Conservation (phyloP, 2,329 filamentous ascomycete species). For the Aspergillus caelatus region DNA sequence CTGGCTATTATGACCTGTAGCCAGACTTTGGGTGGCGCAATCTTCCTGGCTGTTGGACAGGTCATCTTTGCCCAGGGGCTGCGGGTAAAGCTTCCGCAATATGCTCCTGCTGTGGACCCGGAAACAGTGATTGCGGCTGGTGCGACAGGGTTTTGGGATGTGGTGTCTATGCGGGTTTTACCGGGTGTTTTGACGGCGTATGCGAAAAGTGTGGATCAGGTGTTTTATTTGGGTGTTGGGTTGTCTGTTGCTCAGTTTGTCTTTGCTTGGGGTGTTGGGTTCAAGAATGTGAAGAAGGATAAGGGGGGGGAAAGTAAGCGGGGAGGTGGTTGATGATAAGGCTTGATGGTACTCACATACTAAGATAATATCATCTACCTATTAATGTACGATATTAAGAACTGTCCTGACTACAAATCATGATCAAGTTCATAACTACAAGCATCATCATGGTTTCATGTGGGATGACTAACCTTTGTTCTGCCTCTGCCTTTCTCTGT, state of each 20-base stretch:
- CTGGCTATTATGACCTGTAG: conserved; percentile 43
- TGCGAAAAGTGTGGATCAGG: conserved; percentile 24
- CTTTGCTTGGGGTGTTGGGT: conserved; percentile 28
- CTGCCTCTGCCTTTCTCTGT: too few relatives aligned
- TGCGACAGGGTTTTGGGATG: conserved; percentile 45
- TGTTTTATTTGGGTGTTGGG: conserved; percentile 29
- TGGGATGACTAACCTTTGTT: too few relatives aligned
- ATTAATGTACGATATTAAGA: too few relatives aligned
- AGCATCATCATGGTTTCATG: too few relatives aligned
- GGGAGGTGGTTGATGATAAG: too few relatives aligned
- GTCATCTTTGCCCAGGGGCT: conserved; percentile 52
- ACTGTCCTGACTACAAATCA: too few relatives aligned
- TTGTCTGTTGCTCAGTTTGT: conserved; percentile 19
- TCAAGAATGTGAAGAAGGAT: neutral
- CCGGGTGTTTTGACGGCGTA: conserved; percentile 38
- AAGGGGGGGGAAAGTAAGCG: too few relatives aligned
- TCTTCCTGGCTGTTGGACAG: conserved; percentile 58
- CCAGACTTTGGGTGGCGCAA: conserved; percentile 46
- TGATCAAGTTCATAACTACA: too few relatives aligned
- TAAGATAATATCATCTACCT: too few relatives aligned
- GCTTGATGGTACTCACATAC: too few relatives aligned
- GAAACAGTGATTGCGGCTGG: conserved; percentile 44
- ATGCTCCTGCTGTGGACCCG: conserved; percentile 40
- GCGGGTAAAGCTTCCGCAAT: conserved; percentile 32
- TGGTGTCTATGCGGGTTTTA: conserved; percentile 33